These are phyloP conservation scores for Penicillium sp. DNA, from an alignment of 2,329 filamentous ascomycete species.

Conservation along the genomic window DNA sequence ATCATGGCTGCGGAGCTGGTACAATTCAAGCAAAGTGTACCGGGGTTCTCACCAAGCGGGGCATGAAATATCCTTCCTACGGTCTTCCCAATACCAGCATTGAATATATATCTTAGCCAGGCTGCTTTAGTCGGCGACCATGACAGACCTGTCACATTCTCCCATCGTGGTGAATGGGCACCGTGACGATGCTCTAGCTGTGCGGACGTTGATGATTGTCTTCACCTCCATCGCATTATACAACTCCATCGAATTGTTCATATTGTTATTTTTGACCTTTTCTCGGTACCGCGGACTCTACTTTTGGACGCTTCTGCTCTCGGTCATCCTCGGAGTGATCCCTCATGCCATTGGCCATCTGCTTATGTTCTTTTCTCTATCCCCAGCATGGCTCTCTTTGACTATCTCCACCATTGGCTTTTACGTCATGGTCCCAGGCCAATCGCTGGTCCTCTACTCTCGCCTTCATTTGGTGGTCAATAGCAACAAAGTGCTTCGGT, in stretches of 20 bases:
- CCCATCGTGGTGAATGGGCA: conserved; percentile 27
- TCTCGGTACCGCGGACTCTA: conserved; percentile 32
- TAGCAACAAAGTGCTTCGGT: conserved; percentile 40
- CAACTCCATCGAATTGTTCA: conserved; percentile 42
- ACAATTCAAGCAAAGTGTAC: conserved; percentile 6
- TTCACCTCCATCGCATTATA: conserved; percentile 36
- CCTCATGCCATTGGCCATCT: conserved; percentile 35
- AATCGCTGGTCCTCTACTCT: conserved; percentile 56
- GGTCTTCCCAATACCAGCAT: not conserved
- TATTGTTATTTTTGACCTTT: conserved; percentile 34
- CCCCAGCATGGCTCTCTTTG: conserved; percentile 29
- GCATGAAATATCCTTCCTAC: not conserved
- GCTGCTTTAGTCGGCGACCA: not conserved
- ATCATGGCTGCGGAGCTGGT: conserved; percentile 13
- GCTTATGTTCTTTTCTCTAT: conserved; percentile 32
- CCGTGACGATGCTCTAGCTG: conserved; percentile 15
- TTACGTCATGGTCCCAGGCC: conserved; percentile 53
- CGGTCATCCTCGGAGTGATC: conserved; percentile 30
- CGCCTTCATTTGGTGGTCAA: conserved; percentile 53
- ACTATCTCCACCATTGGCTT: conserved; percentile 46
- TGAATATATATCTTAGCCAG: not conserved
- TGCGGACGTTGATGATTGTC: conserved; percentile 26
- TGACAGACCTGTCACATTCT: conserved; percentile 14
- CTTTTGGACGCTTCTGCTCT: conserved; percentile 36
- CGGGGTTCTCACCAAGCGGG: conserved; percentile 4